Base-by-base conservation (phyloP, 176 grass and related monocot genomes). In the Canna indica region DNA sequence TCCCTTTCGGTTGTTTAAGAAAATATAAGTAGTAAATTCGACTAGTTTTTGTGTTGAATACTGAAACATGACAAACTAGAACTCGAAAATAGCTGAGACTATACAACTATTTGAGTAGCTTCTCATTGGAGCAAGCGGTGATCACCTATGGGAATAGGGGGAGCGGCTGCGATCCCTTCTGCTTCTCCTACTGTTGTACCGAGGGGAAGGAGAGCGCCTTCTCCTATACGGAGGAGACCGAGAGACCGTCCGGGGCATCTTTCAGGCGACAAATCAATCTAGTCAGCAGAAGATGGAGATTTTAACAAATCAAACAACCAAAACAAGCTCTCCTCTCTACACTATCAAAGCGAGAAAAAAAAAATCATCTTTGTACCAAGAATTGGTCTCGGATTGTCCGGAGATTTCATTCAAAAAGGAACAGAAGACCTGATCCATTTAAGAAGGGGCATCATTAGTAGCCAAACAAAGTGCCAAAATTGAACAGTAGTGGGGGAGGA, bases 121-220 rank as follows among this genome's bases (percentile, higher is more conserved):
- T 10, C 20, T 12, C 16, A 66, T 39, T 16, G 12, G n/a, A 32
- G 17, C 78, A 82, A 56, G 76, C 69, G 73, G 76, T n/a, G 67
- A 85, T 99, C 89, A 99, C 90, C 94, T 99, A 82, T 99, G 84
- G 70, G 80, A 88, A 85, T 90, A 93, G 36, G 94, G 94, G 64
- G 94, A 90, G 66, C 89, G 84, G 77, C 87, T 92, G 42, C 86
- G 83, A 76, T 92, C 89, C 80, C 84, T 87, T 72, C 84, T 82
- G 35, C 47, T 81, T 80, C 92, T 85, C 47, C 80, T 57, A 35
- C 86, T 76, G 36, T 78, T 82, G 73, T 77, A 80, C 46, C 76
- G 34, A 9, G 89, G 89, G 20, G 89, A 90, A 33, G 94, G 94
- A 36, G 94, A 99, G 33, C 84, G 82, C 84, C 86, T 81, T 1